Base-by-base conservation (phyloP, 164 flowering plant genomes). In the Paratinospora sagittata region DNA sequence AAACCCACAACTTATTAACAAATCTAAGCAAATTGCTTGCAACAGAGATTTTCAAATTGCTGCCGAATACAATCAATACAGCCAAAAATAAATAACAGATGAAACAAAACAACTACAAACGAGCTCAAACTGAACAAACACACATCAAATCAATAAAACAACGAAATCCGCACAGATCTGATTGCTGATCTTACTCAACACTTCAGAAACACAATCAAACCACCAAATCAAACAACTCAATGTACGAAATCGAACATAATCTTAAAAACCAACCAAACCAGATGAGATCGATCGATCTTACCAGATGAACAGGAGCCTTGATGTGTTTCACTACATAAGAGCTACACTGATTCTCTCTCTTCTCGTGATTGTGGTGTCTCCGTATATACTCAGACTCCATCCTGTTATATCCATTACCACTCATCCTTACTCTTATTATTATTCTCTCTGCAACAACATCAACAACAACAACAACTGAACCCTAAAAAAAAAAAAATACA, bases 231-330 rank as follows among this genome's bases (percentile, higher is more conserved):
- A 55, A 61, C 17, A 27, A 61, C 64, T 27, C 64, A 61, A 61
- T 10, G 64, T 27, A 61, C 5, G 16, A 19, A 19, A 55, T n/a
- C 61, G 7, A 30, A 21, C 21, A 55, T 19, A 19, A 55, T 19
- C 45, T 24, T 21, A 45, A 7, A 63, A 9, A 8, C 66, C 13
- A 30, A 24, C 10, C 24, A 43, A 17, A 36, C 21, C 21, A 65
- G 4, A 1, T 12, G 14, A 62, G 67, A 65, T 60, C 63, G 10
- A 60, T 17, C 21, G 69, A 70, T 30, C 71, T 76, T 79, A 83
- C 85, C 47, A 78, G 82, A 76, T 84, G 82, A 78, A 81, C 84
- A 41, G 92, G 92, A 43, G 92, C 95, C 77, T 79, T 88, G 84
- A 90, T 82, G 78, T 82, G 90, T 73, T 84, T 88, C 19, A 84